phyloP scores from a whole-genome alignment of 2,329 filamentous ascomycete genomes.

The Curvularia verruculosa region DNA sequence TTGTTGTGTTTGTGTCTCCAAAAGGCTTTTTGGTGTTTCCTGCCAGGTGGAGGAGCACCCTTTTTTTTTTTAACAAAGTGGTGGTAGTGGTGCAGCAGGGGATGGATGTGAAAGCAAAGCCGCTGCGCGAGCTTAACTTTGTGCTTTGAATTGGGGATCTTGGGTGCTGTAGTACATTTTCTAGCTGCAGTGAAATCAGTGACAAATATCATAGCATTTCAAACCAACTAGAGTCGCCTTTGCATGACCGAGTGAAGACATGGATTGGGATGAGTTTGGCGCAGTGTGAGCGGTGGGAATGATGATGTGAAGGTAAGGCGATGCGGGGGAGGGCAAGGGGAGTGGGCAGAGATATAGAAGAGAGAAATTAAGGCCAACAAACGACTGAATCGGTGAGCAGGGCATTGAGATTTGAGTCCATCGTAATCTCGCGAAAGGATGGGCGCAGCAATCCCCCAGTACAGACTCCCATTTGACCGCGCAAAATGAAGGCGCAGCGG shows the following conservation, averaged over 20 bases:
- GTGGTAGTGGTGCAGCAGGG: slow-evolving; percentile 31
- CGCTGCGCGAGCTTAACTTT: slow-evolving; percentile 44
- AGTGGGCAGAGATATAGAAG: slow-evolving; percentile 6
- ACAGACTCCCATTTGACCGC: slow-evolving; percentile 12
- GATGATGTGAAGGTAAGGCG: not conserved
- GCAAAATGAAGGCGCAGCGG: slow-evolving; percentile 15
- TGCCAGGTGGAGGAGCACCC: slow-evolving; percentile 20
- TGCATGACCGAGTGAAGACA: not conserved
- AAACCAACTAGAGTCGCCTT: not conserved
- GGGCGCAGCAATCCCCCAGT: not conserved
- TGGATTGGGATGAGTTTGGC: not conserved
- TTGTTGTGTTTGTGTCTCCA: slow-evolving; percentile 19
- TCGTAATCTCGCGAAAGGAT: slow-evolving; percentile 14
- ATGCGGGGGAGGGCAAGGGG: not conserved
- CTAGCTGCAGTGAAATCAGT: slow-evolving; percentile 34
- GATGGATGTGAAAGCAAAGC: slow-evolving; percentile 29
- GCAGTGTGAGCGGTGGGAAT: too few species aligned
- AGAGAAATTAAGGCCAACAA: slow-evolving; percentile 18
- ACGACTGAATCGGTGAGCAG: slow-evolving; percentile 4
- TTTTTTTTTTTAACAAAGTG: slow-evolving; percentile 21
- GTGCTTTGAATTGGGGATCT: slow-evolving; percentile 35
- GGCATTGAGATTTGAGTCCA: slow-evolving; percentile 11
- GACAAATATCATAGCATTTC: slow-evolving; percentile 34
- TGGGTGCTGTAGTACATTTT: slow-evolving; percentile 21
- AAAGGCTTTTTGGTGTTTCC: slow-evolving; percentile 23